Conservation (phyloP, 768 basidiomycete genomes). For the Hericium coralloides region DNA sequence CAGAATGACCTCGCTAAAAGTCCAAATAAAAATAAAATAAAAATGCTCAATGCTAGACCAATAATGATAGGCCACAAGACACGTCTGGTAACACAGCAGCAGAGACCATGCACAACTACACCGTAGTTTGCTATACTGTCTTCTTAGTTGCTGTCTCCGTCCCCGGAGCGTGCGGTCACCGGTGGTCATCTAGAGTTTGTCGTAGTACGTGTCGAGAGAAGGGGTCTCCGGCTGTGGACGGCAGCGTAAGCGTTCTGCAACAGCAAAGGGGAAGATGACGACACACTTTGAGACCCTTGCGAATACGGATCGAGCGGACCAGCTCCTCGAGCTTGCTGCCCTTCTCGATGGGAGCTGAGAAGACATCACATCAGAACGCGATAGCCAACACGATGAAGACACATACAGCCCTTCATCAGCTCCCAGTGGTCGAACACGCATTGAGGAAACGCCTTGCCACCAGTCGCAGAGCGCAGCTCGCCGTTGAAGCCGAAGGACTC, state of each 20-base stretch:
- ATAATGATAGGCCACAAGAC: too few species aligned
- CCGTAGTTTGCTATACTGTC: too few species aligned
- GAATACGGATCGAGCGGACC: constrained; percentile 69
- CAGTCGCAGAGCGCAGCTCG: constrained; percentile 85
- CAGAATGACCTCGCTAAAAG: too few species aligned
- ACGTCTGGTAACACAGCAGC: background rate
- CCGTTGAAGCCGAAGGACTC: constrained; percentile 98
- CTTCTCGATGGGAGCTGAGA: constrained; percentile 71
- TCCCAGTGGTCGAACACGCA: constrained; percentile 92
- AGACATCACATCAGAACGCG: background rate
- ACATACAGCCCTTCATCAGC: constrained; percentile 70
- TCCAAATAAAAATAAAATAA: too few species aligned
- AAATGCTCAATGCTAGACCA: too few species aligned
- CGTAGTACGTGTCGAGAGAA: constrained; percentile 83
- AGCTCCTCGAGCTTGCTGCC: constrained; percentile 87
- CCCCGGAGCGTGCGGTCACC: too few species aligned
- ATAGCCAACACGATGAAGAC: background rate
- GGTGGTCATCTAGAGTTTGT: constrained; percentile 59
- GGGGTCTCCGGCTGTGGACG: constrained; percentile 72
- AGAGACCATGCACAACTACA: too few species aligned
- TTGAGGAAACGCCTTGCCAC: constrained; percentile 98
- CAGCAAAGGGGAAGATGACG: background rate
- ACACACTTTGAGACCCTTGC: constrained; percentile 91
- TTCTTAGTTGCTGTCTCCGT: background rate
- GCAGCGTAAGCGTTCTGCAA: constrained; percentile 10